phyloP scores from a whole-genome alignment of 192 early-diverging fungal genomes.

The Mycoemilia scoparia region DNA sequence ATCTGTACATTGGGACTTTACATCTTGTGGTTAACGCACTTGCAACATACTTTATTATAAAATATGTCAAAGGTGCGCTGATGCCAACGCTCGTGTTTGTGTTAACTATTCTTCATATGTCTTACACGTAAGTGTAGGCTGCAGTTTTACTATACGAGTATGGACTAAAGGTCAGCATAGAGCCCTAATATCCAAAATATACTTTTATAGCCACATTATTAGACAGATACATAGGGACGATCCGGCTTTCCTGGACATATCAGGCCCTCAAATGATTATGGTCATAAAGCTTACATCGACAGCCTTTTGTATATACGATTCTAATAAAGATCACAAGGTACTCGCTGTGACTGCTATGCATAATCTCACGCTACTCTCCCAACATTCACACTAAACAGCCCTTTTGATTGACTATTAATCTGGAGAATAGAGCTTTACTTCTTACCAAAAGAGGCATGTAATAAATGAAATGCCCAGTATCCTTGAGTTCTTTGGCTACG shows the following conservation, averaged over 20 bases:
- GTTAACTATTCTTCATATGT: constrained; percentile 45
- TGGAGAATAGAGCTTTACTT: constrained; percentile 29
- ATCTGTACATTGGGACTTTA: constrained; percentile 35
- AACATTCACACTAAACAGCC: neutral
- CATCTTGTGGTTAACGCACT: constrained; percentile 32
- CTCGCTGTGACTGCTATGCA: too few relatives aligned
- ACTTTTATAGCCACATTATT: constrained; percentile 14
- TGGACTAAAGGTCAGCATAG: neutral
- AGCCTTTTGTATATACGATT: constrained; percentile 72
- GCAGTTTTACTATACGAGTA: constrained; percentile 9
- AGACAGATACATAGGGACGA: constrained; percentile 25
- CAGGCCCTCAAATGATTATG: constrained; percentile 86
- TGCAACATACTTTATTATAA: constrained; percentile 34
- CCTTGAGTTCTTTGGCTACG: constrained; percentile 67
- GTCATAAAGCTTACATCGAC: constrained; percentile 83
- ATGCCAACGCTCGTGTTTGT: constrained; percentile 41
- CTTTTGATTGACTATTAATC: neutral
- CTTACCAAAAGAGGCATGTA: constrained; percentile 45
- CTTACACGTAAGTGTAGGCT: constrained; percentile 29
- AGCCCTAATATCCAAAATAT: neutral
- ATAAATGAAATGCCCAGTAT: constrained; percentile 42
- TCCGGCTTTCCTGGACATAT: constrained; percentile 53
- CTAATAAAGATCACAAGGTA: constrained; percentile 22
- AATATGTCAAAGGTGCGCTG: constrained; percentile 15
- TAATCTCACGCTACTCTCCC: too few relatives aligned